A percentile compares a stretch with the other conserved stretches of the same genome.
Evolutionary conservation across 75 land plant species (phyloP).

Genomic region (Selaginella moellendorffii): DNA sequence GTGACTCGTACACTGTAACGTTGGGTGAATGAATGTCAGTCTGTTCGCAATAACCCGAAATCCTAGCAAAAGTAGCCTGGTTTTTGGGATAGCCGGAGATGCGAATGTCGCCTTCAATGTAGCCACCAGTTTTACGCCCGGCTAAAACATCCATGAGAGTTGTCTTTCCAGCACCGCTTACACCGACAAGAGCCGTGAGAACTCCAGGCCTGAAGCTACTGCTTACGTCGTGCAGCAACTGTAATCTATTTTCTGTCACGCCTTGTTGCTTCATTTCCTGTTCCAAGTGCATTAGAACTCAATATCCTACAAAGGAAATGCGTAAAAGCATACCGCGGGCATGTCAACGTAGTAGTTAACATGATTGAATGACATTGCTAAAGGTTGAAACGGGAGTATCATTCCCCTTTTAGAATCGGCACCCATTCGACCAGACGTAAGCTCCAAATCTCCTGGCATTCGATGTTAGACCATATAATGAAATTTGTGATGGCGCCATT

Average conservation of each 20-base stretch:
- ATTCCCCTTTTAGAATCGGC: conserved; percentile 30
- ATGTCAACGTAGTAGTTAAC: conserved; percentile 34
- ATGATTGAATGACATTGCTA: conserved; percentile 22
- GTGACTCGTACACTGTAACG: conserved; percentile 5
- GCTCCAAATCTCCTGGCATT: too few relatives aligned
- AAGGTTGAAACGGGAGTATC: conserved; percentile 32
- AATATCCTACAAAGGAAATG: neutral
- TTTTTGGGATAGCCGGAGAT: conserved; percentile 3
- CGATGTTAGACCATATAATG: too few relatives aligned
- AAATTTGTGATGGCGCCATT: too few relatives aligned
- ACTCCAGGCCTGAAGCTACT: conserved; percentile 1
- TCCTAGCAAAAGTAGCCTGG: conserved; percentile 6
- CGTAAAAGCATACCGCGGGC: conserved; percentile 19
- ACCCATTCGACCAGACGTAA: too few relatives aligned
- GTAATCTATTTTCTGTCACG: neutral
- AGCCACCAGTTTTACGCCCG: conserved; percentile 4
- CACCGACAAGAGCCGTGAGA: conserved; percentile 4
- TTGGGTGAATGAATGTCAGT: conserved; percentile 1
- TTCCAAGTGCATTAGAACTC: neutral
- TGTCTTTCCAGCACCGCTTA: conserved; percentile 8
- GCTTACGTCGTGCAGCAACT: conserved; percentile 3
- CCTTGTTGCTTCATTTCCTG: conserved; percentile 11
- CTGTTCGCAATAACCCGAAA: conserved; percentile 7
- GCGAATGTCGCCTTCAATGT: neutral
- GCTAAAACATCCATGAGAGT: conserved; percentile 6